Percentiles rank a stretch among this genome's conserved stretches.
These are phyloP conservation scores for Didymella pinodella DNA, from an alignment of 2,329 filamentous ascomycete genomes.

Conservation along the genomic window DNA sequence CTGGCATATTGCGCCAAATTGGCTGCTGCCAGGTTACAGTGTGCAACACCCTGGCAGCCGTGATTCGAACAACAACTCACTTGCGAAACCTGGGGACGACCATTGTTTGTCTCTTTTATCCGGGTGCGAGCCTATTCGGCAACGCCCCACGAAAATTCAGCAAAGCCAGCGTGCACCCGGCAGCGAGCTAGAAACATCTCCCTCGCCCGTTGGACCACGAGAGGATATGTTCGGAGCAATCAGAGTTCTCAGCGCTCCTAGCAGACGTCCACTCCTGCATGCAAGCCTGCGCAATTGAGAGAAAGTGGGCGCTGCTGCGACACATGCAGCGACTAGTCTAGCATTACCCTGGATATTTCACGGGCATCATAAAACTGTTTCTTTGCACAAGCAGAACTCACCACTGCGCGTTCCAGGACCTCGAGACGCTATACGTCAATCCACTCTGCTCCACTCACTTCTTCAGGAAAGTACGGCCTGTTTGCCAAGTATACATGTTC, in stretches of 20 bases:
- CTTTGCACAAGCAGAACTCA: slow-evolving; percentile 27
- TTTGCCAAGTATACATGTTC: slow-evolving; percentile 41
- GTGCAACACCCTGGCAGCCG: slow-evolving; percentile 38
- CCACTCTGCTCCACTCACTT: slow-evolving; percentile 22
- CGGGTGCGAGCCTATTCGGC: slow-evolving; percentile 43
- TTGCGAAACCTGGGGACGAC: slow-evolving; percentile 41
- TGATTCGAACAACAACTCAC: slow-evolving; percentile 30
- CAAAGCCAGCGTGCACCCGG: slow-evolving; percentile 24
- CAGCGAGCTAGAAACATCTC: slow-evolving; percentile 22
- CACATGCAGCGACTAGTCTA: slow-evolving; percentile 32
- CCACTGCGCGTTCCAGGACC: slow-evolving; percentile 26
- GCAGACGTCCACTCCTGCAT: slow-evolving; percentile 32
- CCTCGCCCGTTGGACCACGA: slow-evolving; percentile 31
- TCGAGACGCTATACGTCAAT: slow-evolving; percentile 31
- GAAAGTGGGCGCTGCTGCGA: slow-evolving; percentile 32
- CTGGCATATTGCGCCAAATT: slow-evolving; percentile 46
- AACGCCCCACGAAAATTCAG: slow-evolving; percentile 42
- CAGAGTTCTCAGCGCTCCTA: slow-evolving; percentile 21
- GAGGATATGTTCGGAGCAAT: slow-evolving; percentile 26
- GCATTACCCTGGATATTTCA: slow-evolving; percentile 29
- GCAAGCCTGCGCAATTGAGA: slow-evolving; percentile 29
- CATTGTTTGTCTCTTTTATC: slow-evolving; percentile 47
- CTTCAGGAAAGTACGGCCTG: slow-evolving; percentile 32
- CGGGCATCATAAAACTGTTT: slow-evolving; percentile 26
- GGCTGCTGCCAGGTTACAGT: slow-evolving; percentile 32